Base-by-base conservation (phyloP, 345 rosid species). In the Rhizophora mangle region DNA sequence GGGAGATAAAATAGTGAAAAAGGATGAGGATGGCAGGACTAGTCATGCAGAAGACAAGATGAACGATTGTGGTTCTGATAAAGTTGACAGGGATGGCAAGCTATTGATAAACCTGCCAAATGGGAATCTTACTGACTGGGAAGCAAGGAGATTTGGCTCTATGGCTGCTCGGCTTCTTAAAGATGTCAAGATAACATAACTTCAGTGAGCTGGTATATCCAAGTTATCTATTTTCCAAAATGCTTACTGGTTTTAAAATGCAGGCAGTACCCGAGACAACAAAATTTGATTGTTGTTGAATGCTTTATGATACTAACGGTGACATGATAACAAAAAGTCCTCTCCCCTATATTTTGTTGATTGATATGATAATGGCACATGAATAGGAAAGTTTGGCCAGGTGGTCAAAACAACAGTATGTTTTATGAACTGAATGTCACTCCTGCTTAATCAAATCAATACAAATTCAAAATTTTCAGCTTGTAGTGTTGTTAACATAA, bases 81-180 rank as follows among this genome's bases (percentile, higher is more conserved):
- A 26, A 43, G 80, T 71, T 5, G 63, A 63, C 54, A 79, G 76
- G 63, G 81, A 83, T 72, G 67, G 73, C 65, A 74, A 80, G 36
- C 56, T 7, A 61, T 34, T 55, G 34, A 76, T 63, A 49, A 81
- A 76, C 70, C 68, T 81, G 30, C 85, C 80, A 29, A 74, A 76
- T 2, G 85, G 81, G 21, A 76, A 84, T 66, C 89, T 91, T 57
- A 88, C 88, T 27, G 96, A 89, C 47, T 94, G 98, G 98, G 96
- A 94, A 73, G 86, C 86, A 55, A 87, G 98, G 80, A 86, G 97
- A 80, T 83, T 84, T 21, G 98, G 97, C 53, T 84, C 91, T 15
- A 82, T 88, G 82, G 97, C 98, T 49, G 98, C 97, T 20, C 86
- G 96, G 73, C 96, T 91, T 80, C 97, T 91, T 63, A 88, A 83